These are phyloP conservation scores for Pichia sp. DNA, from an alignment of 1,139 yeast species.

Conservation along the genomic window DNA sequence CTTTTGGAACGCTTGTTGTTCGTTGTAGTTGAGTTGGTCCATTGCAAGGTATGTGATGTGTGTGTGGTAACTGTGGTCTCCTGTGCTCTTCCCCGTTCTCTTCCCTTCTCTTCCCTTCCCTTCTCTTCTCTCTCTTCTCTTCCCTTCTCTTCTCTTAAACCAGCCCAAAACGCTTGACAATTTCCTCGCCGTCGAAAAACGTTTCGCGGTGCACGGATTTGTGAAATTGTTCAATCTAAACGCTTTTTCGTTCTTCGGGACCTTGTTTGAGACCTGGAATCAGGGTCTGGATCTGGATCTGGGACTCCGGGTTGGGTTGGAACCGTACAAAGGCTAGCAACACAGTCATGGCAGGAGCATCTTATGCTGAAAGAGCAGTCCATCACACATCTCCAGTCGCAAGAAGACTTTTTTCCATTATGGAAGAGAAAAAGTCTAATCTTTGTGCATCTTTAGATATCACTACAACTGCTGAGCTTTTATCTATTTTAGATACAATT, in stretches of 20 bases:
- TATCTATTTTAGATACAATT: slow-evolving; percentile 62
- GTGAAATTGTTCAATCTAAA: neutral
- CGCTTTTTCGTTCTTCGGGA: neutral
- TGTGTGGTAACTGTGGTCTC: neutral
- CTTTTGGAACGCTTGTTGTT: slow-evolving; percentile 94
- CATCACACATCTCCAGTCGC: slow-evolving; percentile 77
- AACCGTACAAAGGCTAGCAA: neutral
- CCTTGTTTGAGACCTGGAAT: neutral
- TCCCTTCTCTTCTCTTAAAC: too few relatives aligned
- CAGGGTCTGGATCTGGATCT: too few relatives aligned
- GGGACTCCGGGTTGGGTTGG: too few relatives aligned
- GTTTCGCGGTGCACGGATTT: neutral
- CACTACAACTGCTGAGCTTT: slow-evolving; percentile 66
- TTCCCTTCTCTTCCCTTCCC: too few relatives aligned
- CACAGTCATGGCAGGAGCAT: neutral
- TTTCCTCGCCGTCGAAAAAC: neutral
- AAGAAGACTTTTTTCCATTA: slow-evolving; percentile 59
- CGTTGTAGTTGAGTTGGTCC: slow-evolving; percentile 84
- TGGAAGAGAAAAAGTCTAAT: slow-evolving; percentile 78
- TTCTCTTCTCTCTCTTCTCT: too few relatives aligned
- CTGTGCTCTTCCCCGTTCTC: neutral
- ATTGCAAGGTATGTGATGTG: slow-evolving; percentile 32
- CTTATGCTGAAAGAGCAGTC: slow-evolving; percentile 63
- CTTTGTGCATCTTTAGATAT: slow-evolving; percentile 97
- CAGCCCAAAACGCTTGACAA: too few relatives aligned